Base-by-base conservation (phyloP, 2,329 filamentous ascomycete genomes). In the Paecilomyces formosus region DNA sequence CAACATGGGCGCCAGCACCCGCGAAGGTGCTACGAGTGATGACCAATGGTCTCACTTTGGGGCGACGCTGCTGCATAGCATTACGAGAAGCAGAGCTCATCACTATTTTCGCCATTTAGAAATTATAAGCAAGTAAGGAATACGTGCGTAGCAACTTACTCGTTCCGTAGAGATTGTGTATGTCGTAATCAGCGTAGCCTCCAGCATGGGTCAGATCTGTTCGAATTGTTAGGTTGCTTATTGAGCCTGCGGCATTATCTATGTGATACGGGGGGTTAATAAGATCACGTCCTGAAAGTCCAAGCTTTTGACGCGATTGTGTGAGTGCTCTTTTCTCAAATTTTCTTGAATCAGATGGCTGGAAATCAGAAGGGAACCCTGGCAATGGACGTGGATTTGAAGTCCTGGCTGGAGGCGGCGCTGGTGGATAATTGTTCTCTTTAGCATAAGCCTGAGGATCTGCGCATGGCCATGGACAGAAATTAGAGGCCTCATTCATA, bases 11-110 rank as follows among this genome's bases (percentile, higher is more conserved):
- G 2, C 89, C 89, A 0, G 87, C 85, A 5, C 89, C 88, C 2
- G 88, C 85, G 66, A 89, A 92, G 0, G 88, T 92, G 21, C 85
- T 88, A 24, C 89, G 85, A 0, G 88, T 90, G 63, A 93, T 89
- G 54, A 92, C 78, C 59, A 92, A 70, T 1, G 89, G 88, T 0
- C 89, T 83, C 4, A 85, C 74, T 0, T 72, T 70, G 0, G 89
- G 88, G 0, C 88, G 82, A 8, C 88, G 83, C 12, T 77, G 72
- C 6, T 85, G 71, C 88, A 92, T 89, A 1, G 89, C 85, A 12
- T 80, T 72, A 56, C 84, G 81, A 0, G 87, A 88, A 3, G 83
- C 76, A 18, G 79, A 74, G 1, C 86, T 88, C 88, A 92, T 92
- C 85, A 90, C 70, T 72, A 39, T n/a, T 15, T 28, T 28, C 30